Evolutionary conservation across 2,329 filamentous ascomycete genomes (phyloP).

Genomic region (Alternaria longipes): DNA sequence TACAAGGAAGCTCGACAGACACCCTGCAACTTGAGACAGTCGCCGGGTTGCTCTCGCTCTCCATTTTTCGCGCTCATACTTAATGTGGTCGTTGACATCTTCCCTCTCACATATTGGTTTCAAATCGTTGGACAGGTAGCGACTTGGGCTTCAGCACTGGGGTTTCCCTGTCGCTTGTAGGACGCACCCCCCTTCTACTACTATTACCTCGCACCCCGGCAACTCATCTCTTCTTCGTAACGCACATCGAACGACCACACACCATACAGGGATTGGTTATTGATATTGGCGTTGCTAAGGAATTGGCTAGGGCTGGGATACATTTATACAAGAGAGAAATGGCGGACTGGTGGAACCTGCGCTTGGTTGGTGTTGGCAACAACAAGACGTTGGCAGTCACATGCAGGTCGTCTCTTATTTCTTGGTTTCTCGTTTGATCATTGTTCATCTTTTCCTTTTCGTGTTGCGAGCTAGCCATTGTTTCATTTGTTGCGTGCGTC

Average conservation of each 20-base stretch:
- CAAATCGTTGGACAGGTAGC: conserved; percentile 42
- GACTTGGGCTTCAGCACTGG: conserved; percentile 22
- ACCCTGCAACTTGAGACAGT: conserved; percentile 37
- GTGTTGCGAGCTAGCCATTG: conserved; percentile 13
- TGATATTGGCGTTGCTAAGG: conserved; percentile 46
- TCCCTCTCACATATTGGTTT: conserved; percentile 37
- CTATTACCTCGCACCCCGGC: conserved; percentile 17
- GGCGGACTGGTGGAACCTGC: conserved; percentile 47
- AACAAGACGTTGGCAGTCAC: conserved; percentile 24
- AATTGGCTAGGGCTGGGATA: conserved; percentile 28
- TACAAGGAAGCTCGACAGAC: conserved; percentile 22
- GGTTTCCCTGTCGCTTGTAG: conserved; percentile 26
- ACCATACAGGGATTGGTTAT: conserved; percentile 41
- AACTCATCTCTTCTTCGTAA: conserved; percentile 39
- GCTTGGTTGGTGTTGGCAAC: conserved; percentile 31
- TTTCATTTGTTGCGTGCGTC: conserved; percentile 12
- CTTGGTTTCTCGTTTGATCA: neutral
- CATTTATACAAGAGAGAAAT: conserved; percentile 34
- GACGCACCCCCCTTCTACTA: conserved; percentile 15
- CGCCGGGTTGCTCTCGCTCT: conserved; percentile 19
- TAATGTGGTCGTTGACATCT: conserved; percentile 35
- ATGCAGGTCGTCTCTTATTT: conserved; percentile 23
- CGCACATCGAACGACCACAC: conserved; percentile 49
- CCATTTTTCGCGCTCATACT: conserved; percentile 30
- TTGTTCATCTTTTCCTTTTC: conserved; percentile 23